Conservation (phyloP, 2,329 filamentous ascomycete genomes). For the Colletotrichum eleusines region DNA sequence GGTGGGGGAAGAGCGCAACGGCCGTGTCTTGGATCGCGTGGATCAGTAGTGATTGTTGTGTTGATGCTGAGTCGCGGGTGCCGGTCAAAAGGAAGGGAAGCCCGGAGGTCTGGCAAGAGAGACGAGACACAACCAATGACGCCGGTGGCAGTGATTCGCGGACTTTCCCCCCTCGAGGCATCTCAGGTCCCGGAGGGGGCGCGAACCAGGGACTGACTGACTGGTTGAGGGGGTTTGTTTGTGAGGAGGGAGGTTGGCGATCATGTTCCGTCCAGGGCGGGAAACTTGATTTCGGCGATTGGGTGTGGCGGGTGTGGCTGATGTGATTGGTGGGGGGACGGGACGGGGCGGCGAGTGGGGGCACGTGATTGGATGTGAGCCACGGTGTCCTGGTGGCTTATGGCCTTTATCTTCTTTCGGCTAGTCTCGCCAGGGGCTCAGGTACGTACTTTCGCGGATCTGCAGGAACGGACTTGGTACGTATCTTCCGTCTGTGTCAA, state of each 20-base stretch:
- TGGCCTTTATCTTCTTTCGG: accelerated
- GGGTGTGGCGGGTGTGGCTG: conserved; percentile 9
- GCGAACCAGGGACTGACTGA: neutral
- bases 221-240: neutral
- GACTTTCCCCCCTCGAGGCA: neutral
- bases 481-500: neutral
- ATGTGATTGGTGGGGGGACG: neutral
- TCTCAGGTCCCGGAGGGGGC: neutral
- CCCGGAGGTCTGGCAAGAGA: neutral
- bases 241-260: neutral
- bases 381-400: neutral
- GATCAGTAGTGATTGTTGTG: too few species aligned
- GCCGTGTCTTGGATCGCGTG: neutral
- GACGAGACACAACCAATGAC: neutral
- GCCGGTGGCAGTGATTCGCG: conserved; percentile 1
- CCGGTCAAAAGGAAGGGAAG: neutral
- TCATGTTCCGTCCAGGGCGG: conserved; percentile 7
- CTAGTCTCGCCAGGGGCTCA: accelerated
- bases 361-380: neutral
- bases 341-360: neutral
- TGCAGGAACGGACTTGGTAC: neutral
- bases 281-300: conserved; percentile 25
- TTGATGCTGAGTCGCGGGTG: neutral
- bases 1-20: neutral
- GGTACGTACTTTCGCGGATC: neutral